Evolutionary conservation across 2,329 filamentous ascomycete genomes (phyloP).

Genomic region (Arthrinium puccinioides): DNA sequence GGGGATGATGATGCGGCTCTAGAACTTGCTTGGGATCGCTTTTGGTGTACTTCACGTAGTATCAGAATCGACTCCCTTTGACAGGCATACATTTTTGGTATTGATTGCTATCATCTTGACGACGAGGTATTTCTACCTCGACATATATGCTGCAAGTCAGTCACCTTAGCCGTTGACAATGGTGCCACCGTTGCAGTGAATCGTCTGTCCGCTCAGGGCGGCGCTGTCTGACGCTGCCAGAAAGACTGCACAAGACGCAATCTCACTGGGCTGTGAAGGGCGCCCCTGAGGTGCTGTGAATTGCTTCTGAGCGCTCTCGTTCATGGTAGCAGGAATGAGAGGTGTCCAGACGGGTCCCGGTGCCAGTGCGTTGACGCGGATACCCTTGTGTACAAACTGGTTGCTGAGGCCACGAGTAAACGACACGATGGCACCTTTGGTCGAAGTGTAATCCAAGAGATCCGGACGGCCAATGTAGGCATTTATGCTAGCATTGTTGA

Average conservation of each 20-base stretch:
- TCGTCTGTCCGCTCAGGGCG: slow-evolving; percentile 64
- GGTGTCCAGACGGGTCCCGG: slow-evolving; percentile 77
- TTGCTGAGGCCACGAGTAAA: slow-evolving; percentile 75
- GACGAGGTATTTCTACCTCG: too few relatives aligned
- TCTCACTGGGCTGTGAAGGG: slow-evolving; percentile 73
- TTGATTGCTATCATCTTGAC: too few relatives aligned
- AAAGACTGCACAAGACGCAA: slow-evolving; percentile 77
- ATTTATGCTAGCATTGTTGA: slow-evolving; percentile 82
- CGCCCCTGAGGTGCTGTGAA: slow-evolving; percentile 71
- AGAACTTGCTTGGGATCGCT: too few relatives aligned
- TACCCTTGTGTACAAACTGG: slow-evolving; percentile 64
- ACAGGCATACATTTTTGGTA: too few relatives aligned
- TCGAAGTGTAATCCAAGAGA: slow-evolving; percentile 74
- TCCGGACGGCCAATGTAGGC: slow-evolving; percentile 75
- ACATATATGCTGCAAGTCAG: background rate
- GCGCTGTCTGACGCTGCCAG: slow-evolving; percentile 68
- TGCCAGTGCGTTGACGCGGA: slow-evolving; percentile 52
- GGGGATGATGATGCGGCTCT: too few relatives aligned
- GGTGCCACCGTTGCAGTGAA: slow-evolving; percentile 45
- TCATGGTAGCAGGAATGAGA: slow-evolving; percentile 68
- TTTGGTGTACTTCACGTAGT: too few relatives aligned
- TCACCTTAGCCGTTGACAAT: slow-evolving; percentile 39
- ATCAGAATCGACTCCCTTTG: too few relatives aligned
- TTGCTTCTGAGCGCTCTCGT: slow-evolving; percentile 59
- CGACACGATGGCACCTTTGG: slow-evolving; percentile 70